Percentiles rank a stretch among this genome's conserved stretches.
phyloP scores from a whole-genome alignment of 257 asterid species.

The Craterostigma plantagineum region DNA sequence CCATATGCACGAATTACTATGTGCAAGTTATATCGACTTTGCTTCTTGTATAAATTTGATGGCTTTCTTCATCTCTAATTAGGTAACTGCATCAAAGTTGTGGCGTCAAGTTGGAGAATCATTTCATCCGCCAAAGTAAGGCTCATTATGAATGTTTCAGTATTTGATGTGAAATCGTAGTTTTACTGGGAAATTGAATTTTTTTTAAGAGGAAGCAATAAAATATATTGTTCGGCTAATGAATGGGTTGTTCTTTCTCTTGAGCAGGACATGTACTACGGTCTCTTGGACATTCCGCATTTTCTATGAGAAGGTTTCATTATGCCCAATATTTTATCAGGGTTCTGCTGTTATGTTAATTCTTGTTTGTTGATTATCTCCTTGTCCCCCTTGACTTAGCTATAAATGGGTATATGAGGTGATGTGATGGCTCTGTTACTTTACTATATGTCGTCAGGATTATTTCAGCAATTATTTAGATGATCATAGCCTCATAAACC shows the following conservation, averaged over 20 bases:
- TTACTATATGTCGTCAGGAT: not conserved
- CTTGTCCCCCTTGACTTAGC: no score
- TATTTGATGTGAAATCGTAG: not conserved
- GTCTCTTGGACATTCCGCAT: conserved; percentile 76
- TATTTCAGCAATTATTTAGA: no score
- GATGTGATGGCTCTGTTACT: not conserved
- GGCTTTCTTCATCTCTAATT: not conserved
- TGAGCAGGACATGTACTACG: conserved; percentile 51
- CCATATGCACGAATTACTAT: not conserved
- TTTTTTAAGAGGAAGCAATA: not conserved
- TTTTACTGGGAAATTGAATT: not conserved
- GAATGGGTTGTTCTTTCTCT: conserved; percentile 6
- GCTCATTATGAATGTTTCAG: not conserved
- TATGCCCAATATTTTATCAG: not conserved
- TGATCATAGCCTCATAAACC: not conserved
- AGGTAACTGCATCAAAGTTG: conserved; percentile 19
- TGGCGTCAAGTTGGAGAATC: conserved; percentile 28
- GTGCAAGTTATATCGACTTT: no score
- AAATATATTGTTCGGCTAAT: not conserved
- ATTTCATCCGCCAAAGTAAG: conserved; percentile 25
- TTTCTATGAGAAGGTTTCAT: conserved; percentile 55
- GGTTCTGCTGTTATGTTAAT: not conserved
- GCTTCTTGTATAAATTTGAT: not conserved
- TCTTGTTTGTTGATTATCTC: not conserved
- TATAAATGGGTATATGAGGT: not conserved